Base-by-base conservation (phyloP, 306 rosid genomes). In the Lablab purpureus region DNA sequence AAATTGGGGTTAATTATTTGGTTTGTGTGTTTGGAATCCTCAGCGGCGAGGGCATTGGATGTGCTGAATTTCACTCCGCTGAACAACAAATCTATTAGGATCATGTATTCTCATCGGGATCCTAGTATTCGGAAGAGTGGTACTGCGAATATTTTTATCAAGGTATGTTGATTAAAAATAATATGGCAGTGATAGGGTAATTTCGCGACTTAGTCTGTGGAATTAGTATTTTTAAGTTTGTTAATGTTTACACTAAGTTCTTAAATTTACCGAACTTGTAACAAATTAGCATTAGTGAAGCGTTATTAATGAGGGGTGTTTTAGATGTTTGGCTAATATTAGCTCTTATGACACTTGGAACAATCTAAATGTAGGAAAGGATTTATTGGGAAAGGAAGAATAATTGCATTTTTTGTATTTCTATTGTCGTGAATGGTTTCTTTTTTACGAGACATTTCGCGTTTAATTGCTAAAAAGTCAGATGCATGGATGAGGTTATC, bases 41-140 rank as follows among this genome's bases (percentile, higher is more conserved):
- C 55, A 90, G 93, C 84, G 64, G 84, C 83, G 13, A 67, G 81
- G 52, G 83, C 74, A 12, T 73, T 83, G 65, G 89, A 87, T 25
- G 56, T 81, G 37, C 82, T 88, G 76, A 90, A 89, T 81, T 92
- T 87, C 78, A 89, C 93, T 80, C 87, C 90, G 11, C 80, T 90
- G 84, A 87, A 85, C 82, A 87, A 71, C 92, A 90, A 80, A 32
- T 40, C 87, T 58, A 92, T 89, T 71, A 80, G 93, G 68, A 63
- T 89, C 45, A 80, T 87, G 93, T 88, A 89, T 82, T 90, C 94
- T 51, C 90, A 87, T 64, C 86, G 97, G 52, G 92, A 86, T 83
- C 94, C 97, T 55, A 87, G 90, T 70, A 69, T 77, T 75, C 81
- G 95, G 72, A 90, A 89, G 84, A 90, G 94, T 70, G 93, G 97